Conservation (phyloP, 257 asterid genomes). For the Forsythia suspensa region DNA sequence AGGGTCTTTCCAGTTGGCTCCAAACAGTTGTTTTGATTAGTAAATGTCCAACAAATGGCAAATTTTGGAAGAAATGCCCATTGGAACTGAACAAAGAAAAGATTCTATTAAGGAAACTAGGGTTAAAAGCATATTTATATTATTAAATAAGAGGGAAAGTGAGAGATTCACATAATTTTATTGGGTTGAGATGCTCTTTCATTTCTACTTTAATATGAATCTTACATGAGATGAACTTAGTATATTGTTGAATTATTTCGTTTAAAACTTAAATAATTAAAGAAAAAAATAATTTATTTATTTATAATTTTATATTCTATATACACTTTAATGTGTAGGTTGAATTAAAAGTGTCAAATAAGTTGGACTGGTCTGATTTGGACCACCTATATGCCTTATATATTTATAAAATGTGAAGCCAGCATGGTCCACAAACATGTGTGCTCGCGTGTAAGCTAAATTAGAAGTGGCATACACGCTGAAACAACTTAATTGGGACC, state of each 20-base stretch:
- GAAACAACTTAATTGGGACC: neutral
- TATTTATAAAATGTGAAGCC: neutral
- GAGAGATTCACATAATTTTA: constrained; percentile 20
- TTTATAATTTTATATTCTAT: neutral
- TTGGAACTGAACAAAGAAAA: constrained; percentile 24
- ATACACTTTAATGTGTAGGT: neutral
- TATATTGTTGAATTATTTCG: neutral
- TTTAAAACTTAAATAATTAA: neutral
- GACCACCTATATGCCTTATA: neutral
- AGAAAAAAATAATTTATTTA: no score
- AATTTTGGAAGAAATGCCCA: constrained; percentile 32
- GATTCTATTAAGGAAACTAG: constrained; percentile 29
- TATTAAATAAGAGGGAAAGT: constrained; percentile 2
- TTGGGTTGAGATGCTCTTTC: constrained; percentile 23
- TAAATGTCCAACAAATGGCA: constrained; percentile 32
- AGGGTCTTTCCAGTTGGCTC: constrained; percentile 50
- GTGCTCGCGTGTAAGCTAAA: neutral
- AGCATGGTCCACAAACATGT: neutral
- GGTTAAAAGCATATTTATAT: constrained; percentile 31
- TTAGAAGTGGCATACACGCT: neutral
- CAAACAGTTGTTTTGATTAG: constrained; percentile 29
- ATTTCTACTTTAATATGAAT: constrained; percentile 20
- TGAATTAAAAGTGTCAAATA: neutral
- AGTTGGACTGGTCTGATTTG: neutral
- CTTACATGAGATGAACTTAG: constrained; percentile 17